These are phyloP conservation scores for Daldinia bambusicola DNA, from an alignment of 495 filamentous ascomycete genomes.

Conservation along the genomic window DNA sequence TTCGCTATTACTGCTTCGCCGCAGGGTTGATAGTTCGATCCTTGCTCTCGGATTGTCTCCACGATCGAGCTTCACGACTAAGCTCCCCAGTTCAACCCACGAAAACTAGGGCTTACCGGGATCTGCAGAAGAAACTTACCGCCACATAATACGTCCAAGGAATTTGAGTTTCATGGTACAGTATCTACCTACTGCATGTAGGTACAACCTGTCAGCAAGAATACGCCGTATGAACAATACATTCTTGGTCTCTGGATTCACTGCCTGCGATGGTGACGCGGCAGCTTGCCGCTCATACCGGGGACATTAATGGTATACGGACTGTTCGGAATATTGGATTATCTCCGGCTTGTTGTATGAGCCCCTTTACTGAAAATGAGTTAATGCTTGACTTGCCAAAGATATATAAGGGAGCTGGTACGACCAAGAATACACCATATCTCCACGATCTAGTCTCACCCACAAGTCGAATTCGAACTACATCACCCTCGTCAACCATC, in stretches of 20 bases:
- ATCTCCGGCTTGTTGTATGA: background rate
- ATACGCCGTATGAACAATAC: background rate
- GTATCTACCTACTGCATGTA: background rate
- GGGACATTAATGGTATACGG: background rate
- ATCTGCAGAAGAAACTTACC: background rate
- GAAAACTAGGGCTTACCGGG: background rate
- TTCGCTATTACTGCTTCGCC: background rate
- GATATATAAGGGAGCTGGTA: background rate
- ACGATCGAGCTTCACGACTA: background rate
- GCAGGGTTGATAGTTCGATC: background rate
- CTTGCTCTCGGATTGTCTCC: background rate
- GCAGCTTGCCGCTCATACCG: background rate
- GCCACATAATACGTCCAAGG: background rate
- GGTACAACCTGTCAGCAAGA: too few relatives aligned
- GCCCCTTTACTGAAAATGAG: background rate
- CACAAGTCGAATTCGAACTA: background rate
- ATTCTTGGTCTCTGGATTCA: background rate
- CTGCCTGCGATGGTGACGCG: conserved; percentile 1
- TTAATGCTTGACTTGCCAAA: background rate
- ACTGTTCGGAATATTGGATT: background rate
- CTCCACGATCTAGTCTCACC: background rate
- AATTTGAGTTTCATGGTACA: background rate
- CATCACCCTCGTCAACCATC: too few relatives aligned
- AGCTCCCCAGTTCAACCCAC: background rate
- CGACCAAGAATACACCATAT: background rate